phyloP scores from a whole-genome alignment of 208 protist species.

The Acanthamoeba lenticulata region DNA sequence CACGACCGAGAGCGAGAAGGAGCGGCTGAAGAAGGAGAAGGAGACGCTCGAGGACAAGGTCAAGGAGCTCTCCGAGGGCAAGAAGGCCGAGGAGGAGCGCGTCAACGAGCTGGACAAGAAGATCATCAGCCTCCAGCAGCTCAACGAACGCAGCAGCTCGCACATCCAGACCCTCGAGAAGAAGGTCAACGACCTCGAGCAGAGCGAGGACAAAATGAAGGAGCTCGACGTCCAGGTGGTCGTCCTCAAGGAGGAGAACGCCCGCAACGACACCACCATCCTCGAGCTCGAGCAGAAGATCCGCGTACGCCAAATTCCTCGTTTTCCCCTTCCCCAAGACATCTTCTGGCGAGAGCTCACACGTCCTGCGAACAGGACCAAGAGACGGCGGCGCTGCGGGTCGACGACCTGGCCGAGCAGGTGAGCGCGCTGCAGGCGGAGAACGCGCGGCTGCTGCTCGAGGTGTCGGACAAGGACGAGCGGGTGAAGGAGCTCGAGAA shows the following conservation, averaged over 20 bases:
- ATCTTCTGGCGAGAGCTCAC: neutral
- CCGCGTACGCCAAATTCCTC: neutral
- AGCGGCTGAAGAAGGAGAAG: slow-evolving; percentile 52
- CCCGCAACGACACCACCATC: neutral
- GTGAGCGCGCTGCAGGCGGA: neutral
- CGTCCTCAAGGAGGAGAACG: slow-evolving; percentile 26
- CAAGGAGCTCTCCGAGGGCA: slow-evolving; percentile 24
- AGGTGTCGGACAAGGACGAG: neutral
- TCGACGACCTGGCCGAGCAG: neutral
- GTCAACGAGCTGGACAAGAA: slow-evolving; percentile 53
- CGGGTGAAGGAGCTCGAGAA: neutral
- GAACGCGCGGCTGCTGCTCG: neutral
- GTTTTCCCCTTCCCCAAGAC: no score
- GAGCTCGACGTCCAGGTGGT: neutral
- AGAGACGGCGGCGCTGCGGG: neutral
- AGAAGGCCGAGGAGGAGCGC: slow-evolving; percentile 31
- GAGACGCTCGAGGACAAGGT: neutral
- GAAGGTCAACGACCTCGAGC: slow-evolving; percentile 20
- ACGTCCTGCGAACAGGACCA: neutral
- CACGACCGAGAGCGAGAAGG: slow-evolving; percentile 37
- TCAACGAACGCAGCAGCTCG: neutral
- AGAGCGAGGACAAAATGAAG: slow-evolving; percentile 50
- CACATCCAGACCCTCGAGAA: neutral
- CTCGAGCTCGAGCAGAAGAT: slow-evolving; percentile 11
- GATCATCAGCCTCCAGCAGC: slow-evolving; percentile 1